Conservation (phyloP, 129 eudicot genomes). For the Tagetes patula region DNA sequence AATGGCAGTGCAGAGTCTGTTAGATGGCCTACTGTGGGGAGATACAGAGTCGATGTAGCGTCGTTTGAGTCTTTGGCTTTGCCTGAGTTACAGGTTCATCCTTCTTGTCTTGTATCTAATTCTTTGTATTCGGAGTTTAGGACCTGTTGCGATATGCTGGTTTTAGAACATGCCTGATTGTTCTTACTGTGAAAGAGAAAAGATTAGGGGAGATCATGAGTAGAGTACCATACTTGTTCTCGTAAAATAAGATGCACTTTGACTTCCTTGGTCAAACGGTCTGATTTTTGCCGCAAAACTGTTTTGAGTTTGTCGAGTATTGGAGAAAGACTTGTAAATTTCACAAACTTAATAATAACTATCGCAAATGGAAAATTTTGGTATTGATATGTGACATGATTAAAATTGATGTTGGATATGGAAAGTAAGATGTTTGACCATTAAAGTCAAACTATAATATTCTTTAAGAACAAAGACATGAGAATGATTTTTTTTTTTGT, state of each 20-base stretch:
- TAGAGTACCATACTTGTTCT: background rate
- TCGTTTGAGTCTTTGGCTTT: constrained; percentile 84
- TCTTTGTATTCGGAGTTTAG: background rate
- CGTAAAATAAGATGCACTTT: background rate
- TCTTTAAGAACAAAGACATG: constrained; percentile 9
- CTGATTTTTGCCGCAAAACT: background rate
- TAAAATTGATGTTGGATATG: background rate
- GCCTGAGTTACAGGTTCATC: constrained; percentile 85
- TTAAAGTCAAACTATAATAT: constrained; percentile 4
- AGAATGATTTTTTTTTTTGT: background rate
- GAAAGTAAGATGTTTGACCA: constrained; percentile 22
- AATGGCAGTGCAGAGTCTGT: constrained; percentile 66
- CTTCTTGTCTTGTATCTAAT: background rate
- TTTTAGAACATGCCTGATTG: background rate
- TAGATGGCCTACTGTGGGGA: constrained; percentile 86
- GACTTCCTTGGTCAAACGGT: constrained; percentile 21
- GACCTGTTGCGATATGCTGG: background rate
- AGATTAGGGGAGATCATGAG: background rate
- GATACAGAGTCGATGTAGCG: constrained; percentile 71
- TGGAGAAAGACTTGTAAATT: constrained; percentile 1
- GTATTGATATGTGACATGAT: background rate
- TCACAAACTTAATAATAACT: background rate
- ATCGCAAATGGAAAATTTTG: background rate
- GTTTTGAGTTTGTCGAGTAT: background rate
- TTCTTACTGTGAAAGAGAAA: background rate